Evolutionary conservation across 805 yeast species (phyloP).

Genomic region (Debaryomyces tyrocola): DNA sequence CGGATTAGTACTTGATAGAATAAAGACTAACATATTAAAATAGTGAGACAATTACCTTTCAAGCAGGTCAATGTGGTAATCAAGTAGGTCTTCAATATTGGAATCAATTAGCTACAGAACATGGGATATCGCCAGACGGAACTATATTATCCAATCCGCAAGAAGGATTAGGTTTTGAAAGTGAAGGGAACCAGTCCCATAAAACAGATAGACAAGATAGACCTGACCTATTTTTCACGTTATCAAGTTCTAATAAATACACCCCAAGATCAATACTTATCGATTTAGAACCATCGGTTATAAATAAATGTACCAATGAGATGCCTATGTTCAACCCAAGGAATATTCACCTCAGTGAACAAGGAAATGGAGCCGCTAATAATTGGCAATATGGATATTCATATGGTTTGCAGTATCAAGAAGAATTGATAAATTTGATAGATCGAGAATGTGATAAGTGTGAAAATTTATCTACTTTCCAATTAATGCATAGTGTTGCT

Average conservation of each 20-base stretch:
- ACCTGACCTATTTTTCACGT: constrained; percentile 79
- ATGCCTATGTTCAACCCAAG: constrained; percentile 77
- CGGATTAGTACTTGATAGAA: background rate
- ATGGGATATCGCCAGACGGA: constrained; percentile 75
- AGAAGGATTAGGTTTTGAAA: constrained; percentile 14
- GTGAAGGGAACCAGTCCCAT: constrained; percentile 8
- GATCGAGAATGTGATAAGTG: constrained; percentile 90
- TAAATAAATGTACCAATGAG: constrained; percentile 56
- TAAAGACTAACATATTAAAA: constrained; percentile 19
- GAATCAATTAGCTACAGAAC: constrained; percentile 85
- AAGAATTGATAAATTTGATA: constrained; percentile 75
- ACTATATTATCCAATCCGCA: constrained; percentile 40
- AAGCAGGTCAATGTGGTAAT: constrained; percentile 94
- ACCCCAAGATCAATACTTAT: constrained; percentile 86
- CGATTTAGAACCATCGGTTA: constrained; percentile 89
- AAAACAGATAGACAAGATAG: constrained; percentile 51
- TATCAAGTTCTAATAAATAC: constrained; percentile 70
- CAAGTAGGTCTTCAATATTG: constrained; percentile 93
- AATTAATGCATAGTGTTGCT: constrained; percentile 89
- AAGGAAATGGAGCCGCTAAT: constrained; percentile 93
- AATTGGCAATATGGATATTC: constrained; percentile 92
- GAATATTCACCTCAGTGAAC: constrained; percentile 73
- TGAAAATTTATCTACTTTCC: constrained; percentile 88
- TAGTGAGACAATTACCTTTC: constrained; percentile 69
- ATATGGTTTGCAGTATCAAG: constrained; percentile 67